Evolutionary conservation across 1,284 basidiomycete genomes (phyloP), one percentile per base, ranked within the genome.

Genomic region (Pascua guehoae): DNA sequence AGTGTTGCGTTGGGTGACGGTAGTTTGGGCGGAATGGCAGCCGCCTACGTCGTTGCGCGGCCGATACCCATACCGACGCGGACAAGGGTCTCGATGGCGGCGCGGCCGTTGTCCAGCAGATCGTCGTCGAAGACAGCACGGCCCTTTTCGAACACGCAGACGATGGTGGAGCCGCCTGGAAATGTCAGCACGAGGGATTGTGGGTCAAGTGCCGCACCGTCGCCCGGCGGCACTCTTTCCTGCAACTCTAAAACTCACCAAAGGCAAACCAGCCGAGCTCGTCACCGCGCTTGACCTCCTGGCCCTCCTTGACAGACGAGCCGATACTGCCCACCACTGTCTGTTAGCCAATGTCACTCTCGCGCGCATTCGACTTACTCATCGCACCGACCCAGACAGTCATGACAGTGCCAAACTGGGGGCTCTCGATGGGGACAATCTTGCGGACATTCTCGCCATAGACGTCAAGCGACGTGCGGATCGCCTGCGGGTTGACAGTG

Each of bases 251-350:
- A 32, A 32, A 78, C 84, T n/a, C 54, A 88, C 90, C 92, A 69
- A 94, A 95, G 0, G 90, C 90, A 69, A 95, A 95, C 74, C 91
- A 95, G 1, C 93, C 93, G 65, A 96, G 85, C 72, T 97, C 94
- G 61, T 96, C 83, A 4, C 92, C 92, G 9, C 90, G 84, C 67
- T 83, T 81, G 46, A 98, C 84, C 4, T 79, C 66, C 32, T 95
- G 83, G 1, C 92, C 92, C 65, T 92, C 88, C 42, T 86, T 70
- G n/a, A 92, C 88, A 0, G 91, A 91, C 9, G 88, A 88, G 63
- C 86, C 78, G 67, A 94, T 96, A 56, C 85, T 89, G 9, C 91
- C 91, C 4, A 94, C 91, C 91, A 93, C 75, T 76, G 57, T 1
- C 2, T 12, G 51, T 66, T 50, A 65, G 60, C 55, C 8, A 12